Evolutionary conservation across 768 basidiomycete genomes (phyloP).

Genomic region (Agaricus subrufescens): DNA sequence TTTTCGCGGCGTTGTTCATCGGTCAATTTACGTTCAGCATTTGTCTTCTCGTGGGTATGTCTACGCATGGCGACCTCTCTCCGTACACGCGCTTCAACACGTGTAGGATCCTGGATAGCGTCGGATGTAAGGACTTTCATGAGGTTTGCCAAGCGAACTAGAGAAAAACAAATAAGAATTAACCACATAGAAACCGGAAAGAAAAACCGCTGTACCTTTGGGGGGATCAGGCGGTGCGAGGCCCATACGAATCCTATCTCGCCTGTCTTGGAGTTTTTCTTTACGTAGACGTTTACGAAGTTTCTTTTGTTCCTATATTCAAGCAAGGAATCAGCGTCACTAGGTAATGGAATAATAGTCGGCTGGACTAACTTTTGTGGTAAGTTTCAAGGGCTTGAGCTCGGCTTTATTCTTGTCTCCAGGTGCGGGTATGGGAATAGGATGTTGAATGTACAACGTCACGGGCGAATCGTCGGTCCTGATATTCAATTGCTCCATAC

Average conservation of each 20-base stretch:
- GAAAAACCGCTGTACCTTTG: slow-evolving; percentile 57
- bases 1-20: slow-evolving; percentile 89
- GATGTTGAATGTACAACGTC: slow-evolving; percentile 91
- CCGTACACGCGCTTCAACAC: slow-evolving; percentile 92
- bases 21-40: slow-evolving; percentile 85
- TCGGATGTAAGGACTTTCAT: slow-evolving; percentile 98
- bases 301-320: slow-evolving; percentile 84
- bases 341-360: neutral
- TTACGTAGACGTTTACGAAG: slow-evolving; percentile 86
- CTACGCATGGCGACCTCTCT: slow-evolving; percentile 90
- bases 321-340: neutral
- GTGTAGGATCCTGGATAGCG: slow-evolving; percentile 95
- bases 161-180: neutral
- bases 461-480: slow-evolving; percentile 69
- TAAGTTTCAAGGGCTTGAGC: slow-evolving; percentile 87
- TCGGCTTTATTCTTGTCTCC: slow-evolving; percentile 76
- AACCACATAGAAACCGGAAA: neutral
- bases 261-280: slow-evolving; percentile 88
- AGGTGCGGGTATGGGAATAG: slow-evolving; percentile 91
- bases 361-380: slow-evolving; percentile 62
- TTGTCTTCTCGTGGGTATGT: slow-evolving; percentile 90
- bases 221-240: slow-evolving; percentile 92
- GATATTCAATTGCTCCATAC: slow-evolving; percentile 57
- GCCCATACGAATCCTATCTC: slow-evolving; percentile 94
- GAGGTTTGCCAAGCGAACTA: slow-evolving; percentile 90